Evolutionary conservation across 352 stramenopile species (phyloP).

Genomic region (Blastocystis sp.): DNA sequence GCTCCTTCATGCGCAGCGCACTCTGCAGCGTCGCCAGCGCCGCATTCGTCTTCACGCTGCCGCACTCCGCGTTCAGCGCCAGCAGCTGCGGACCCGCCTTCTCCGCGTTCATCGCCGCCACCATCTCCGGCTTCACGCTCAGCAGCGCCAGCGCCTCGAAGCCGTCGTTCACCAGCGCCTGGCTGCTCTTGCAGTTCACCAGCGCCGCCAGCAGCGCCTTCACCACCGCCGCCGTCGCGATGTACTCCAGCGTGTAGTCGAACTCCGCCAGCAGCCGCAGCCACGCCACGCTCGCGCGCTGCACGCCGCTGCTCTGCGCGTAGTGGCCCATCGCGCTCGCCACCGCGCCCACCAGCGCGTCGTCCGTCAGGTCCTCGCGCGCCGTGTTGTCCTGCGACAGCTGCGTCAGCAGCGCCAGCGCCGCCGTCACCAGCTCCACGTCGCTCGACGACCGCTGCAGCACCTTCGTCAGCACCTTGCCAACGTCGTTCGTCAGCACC

Average conservation of each 20-base stretch:
- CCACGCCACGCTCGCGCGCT: not conserved
- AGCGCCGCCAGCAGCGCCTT: conserved; percentile 10
- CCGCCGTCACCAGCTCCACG: not conserved
- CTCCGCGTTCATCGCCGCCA: conserved; percentile 3
- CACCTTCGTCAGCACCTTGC: conserved; percentile 23
- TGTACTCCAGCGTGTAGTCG: not conserved
- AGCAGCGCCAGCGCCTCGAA: not conserved
- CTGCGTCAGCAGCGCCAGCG: not conserved
- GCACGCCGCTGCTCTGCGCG: not conserved
- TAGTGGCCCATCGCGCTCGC: conserved; percentile 4
- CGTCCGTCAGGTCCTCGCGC: not conserved
- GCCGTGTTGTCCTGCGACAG: not conserved
- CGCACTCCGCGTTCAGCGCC: conserved; percentile 3
- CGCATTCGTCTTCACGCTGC: conserved; percentile 1
- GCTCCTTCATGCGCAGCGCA: conserved; percentile 12
- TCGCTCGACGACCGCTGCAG: not conserved
- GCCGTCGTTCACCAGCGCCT: not conserved
- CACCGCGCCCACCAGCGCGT: conserved; percentile 2
- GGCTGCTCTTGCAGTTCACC: not conserved
- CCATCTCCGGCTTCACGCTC: not conserved
- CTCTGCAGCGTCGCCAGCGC: not conserved
- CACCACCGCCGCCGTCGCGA: not conserved
- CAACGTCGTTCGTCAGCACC: not conserved
- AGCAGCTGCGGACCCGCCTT: not conserved
- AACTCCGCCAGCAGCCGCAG: not conserved